Conservation (phyloP, 345 rosid species). For the Bruguiera sexangula region DNA sequence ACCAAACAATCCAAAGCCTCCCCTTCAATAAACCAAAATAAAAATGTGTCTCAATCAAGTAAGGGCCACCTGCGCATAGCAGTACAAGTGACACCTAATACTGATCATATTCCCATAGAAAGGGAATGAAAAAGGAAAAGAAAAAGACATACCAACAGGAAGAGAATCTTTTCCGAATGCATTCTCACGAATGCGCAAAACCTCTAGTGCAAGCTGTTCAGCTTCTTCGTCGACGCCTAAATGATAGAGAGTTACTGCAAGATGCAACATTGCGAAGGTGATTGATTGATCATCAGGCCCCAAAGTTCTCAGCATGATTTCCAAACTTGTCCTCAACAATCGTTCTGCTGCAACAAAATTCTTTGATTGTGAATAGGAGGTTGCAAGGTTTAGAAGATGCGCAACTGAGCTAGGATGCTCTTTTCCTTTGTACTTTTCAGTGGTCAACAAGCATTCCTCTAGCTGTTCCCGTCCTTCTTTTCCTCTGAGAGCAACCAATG, state of each 20-base stretch:
- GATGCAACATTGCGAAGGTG: conserved; percentile 72
- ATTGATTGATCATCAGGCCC: conserved; percentile 68
- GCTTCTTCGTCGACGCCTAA: conserved; percentile 72
- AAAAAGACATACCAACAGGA: conserved; percentile 58
- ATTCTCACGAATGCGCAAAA: conserved; percentile 56
- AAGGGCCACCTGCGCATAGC: too few relatives aligned
- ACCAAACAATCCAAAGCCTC: conserved; percentile 85
- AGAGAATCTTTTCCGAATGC: conserved; percentile 78
- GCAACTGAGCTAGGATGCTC: conserved; percentile 63
- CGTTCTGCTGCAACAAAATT: conserved; percentile 72
- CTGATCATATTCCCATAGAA: too few relatives aligned
- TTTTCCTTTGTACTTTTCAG: conserved; percentile 64
- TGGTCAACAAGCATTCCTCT: conserved; percentile 74
- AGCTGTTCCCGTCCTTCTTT: conserved; percentile 75
- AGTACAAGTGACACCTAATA: too few relatives aligned
- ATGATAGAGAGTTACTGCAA: conserved; percentile 70
- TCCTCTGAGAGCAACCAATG: conserved; percentile 41
- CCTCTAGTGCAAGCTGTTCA: conserved; percentile 55
- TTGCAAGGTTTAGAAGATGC: conserved; percentile 77
- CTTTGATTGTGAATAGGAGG: conserved; percentile 64
- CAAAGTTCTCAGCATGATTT: conserved; percentile 43
- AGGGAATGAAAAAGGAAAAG: not conserved
- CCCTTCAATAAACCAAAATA: conserved; percentile 36
- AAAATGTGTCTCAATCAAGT: not conserved
- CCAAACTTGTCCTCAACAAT: conserved; percentile 65